Evolutionary conservation across 139 green algal species (phyloP), one percentile per base, ranked within the genome.

Genomic region (Asterochloris sp.): DNA sequence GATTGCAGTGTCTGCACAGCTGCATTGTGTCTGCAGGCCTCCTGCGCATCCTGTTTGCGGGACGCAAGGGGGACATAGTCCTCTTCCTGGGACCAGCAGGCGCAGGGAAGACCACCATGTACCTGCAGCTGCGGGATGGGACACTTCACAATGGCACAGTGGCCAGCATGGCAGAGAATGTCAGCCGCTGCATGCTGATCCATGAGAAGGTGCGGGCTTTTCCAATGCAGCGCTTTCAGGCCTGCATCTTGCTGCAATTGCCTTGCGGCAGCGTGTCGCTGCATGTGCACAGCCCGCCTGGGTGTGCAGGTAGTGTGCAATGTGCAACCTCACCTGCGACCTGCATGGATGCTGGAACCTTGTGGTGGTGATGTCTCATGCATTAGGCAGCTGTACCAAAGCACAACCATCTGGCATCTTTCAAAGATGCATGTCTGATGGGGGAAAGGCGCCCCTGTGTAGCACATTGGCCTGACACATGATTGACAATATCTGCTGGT

Each of bases 91-190:
- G 94, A 0, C 92, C 93, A 1, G 87, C 83, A 73, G 91, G 91
- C 38, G 83, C 85, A 0, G 94, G 94, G 38, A 97, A 97, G 82
- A 96, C 93, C 12, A 92, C 91, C 13, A 79, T 97, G 15, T 97
- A 95, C 84, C 87, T 90, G 21, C 88, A 88, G 80, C 85, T 97
- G 23, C 81, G 73, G n/a, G 87, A 95, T 64, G 89, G 88, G 16
- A 82, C 64, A 14, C 63, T 76, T 12, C 82, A 88, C 77, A 84
- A 90, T 11, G 93, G 91, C 69, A 95, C 92, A 10, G 92, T 95
- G 61, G 85, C 93, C 0, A 95, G 90, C 1, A 95, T 96, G 93
- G 84, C 92, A 62, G 85, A 90, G 69, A 93, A 92, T 69, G 83
- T 84, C 26, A 88, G 74, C 17, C 69, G n/a, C 2, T 69, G 82